These are phyloP conservation scores for Thraustotheca clavata DNA, from an alignment of 352 stramenopile genomes.

Conservation along the genomic window DNA sequence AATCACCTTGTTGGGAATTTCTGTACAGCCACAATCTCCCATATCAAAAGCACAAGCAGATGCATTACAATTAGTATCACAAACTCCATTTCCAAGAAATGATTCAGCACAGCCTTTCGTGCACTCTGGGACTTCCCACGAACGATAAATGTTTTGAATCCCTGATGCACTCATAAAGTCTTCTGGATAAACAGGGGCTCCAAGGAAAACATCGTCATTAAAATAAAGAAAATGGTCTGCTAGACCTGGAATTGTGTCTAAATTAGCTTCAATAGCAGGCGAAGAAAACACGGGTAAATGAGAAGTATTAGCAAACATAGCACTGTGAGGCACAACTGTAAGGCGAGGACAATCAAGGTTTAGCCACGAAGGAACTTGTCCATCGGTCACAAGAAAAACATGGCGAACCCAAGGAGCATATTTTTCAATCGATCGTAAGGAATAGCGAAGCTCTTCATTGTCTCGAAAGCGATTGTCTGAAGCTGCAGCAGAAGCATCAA, in stretches of 20 bases:
- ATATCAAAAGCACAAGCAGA: conserved; percentile 87
- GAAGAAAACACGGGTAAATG: conserved; percentile 92
- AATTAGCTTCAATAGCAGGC: conserved; percentile 89
- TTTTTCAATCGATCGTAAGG: conserved; percentile 88
- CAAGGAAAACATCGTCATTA: conserved; percentile 95
- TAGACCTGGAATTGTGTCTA: conserved; percentile 90
- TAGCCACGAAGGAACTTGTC: conserved; percentile 91
- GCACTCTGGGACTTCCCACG: conserved; percentile 91
- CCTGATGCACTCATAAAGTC: conserved; percentile 87
- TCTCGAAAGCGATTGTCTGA: conserved; percentile 90
- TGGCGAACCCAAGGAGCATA: conserved; percentile 93
- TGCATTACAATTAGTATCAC: conserved; percentile 85
- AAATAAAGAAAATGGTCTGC: conserved; percentile 94
- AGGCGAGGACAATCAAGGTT: conserved; percentile 75
- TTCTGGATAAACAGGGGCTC: conserved; percentile 72
- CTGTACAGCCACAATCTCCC: conserved; percentile 87
- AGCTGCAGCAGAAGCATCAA: conserved; percentile 62
- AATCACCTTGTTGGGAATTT: neutral
- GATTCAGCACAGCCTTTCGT: conserved; percentile 59
- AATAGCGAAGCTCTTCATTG: conserved; percentile 92
- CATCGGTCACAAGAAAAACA: conserved; percentile 92
- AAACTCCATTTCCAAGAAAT: conserved; percentile 75
- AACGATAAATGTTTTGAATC: conserved; percentile 88
- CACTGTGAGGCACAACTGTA: conserved; percentile 80
- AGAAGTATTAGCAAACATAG: conserved; percentile 86